Percentiles rank a stretch among this genome's conserved stretches.
These are phyloP conservation scores for Sherardia arvensis DNA, from an alignment of 257 asterid species.

Conservation along the genomic window DNA sequence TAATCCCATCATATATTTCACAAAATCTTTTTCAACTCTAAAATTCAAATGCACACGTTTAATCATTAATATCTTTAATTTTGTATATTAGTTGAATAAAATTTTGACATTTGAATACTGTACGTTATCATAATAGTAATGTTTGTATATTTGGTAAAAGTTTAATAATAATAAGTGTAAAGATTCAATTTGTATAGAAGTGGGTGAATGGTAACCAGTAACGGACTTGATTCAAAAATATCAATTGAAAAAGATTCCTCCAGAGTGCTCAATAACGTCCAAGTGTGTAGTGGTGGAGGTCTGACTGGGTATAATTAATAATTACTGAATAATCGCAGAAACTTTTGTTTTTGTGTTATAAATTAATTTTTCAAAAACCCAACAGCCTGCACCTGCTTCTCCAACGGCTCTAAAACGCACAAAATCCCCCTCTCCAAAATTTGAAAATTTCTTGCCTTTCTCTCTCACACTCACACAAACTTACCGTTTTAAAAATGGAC, in stretches of 20 bases:
- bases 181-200: too few relatives aligned
- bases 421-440: conserved; percentile 26
- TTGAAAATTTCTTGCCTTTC: conserved; percentile 28
- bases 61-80: too few relatives aligned
- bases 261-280: conserved; percentile 6
- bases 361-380: neutral
- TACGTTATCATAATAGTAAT: too few relatives aligned
- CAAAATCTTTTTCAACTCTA: too few relatives aligned
- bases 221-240: neutral
- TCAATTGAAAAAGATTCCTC: conserved; percentile 5
- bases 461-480: conserved; percentile 12
- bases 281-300: neutral
- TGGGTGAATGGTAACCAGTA: too few relatives aligned
- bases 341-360: neutral
- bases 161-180: too few relatives aligned
- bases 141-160: too few relatives aligned
- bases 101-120: too few relatives aligned
- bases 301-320: conserved; percentile 15
- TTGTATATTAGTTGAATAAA: too few relatives aligned
- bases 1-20: too few relatives aligned
- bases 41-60: too few relatives aligned
- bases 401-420: conserved; percentile 54
- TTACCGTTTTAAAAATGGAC: conserved; percentile 28
- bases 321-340: neutral
- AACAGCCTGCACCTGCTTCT: conserved; percentile 8